Percentiles rank a stretch among this genome's conserved stretches.
These are phyloP conservation scores for Phytophthora multivora DNA, from an alignment of 352 stramenopile species.

Conservation along the genomic window DNA sequence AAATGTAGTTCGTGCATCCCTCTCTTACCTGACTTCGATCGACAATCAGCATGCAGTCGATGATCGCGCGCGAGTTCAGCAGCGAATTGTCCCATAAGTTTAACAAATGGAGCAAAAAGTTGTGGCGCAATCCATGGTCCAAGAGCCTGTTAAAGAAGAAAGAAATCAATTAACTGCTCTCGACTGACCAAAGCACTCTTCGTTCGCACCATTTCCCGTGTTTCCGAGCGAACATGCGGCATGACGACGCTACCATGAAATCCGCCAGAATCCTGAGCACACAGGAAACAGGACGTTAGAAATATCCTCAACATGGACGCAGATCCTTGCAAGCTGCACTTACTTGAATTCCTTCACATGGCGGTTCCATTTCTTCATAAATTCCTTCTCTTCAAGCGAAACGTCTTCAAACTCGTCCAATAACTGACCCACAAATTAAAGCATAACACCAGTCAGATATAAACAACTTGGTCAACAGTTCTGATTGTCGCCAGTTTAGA, in stretches of 20 bases:
- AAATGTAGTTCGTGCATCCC: too few relatives aligned
- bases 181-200: background rate
- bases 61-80: slow-evolving; percentile 83
- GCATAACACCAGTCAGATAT: slow-evolving; percentile 3
- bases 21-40: slow-evolving; percentile 58
- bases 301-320: background rate
- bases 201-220: slow-evolving; percentile 73
- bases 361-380: slow-evolving; percentile 92
- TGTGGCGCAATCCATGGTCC: slow-evolving; percentile 78
- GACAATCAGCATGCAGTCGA: slow-evolving; percentile 89
- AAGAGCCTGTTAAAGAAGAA: slow-evolving; percentile 49
- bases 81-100: slow-evolving; percentile 92
- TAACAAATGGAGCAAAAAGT: slow-evolving; percentile 89
- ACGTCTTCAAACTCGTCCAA: slow-evolving; percentile 90
- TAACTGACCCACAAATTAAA: slow-evolving; percentile 39
- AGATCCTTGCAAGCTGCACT: slow-evolving; percentile 4
- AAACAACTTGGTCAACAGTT: background rate
- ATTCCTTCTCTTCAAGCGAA: slow-evolving; percentile 85
- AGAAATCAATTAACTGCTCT: background rate
- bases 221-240: slow-evolving; percentile 81
- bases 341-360: slow-evolving; percentile 82
- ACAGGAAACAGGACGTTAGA: slow-evolving; percentile 10
- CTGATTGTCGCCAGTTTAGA: background rate
- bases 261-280: slow-evolving; percentile 72
- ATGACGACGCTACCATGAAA: slow-evolving; percentile 89